Conservation (phyloP, 331 rosid genomes). For the Acacia pycnantha region DNA sequence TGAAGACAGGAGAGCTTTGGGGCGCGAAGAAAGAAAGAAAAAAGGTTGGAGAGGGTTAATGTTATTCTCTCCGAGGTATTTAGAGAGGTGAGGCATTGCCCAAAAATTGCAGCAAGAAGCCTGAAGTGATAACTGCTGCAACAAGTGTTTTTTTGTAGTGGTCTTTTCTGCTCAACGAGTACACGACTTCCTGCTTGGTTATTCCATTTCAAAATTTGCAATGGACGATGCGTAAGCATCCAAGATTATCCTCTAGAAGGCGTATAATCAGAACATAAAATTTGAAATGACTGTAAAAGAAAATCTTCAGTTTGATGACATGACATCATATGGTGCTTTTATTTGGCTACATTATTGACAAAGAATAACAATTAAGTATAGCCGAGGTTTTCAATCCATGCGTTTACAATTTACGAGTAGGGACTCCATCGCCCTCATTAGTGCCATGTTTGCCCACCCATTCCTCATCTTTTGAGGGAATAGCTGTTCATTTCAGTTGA, state of each 20-base stretch:
- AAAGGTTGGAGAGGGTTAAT: background rate
- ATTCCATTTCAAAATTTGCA: background rate
- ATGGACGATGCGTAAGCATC: background rate
- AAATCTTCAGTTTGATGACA: background rate
- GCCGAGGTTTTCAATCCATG: conserved; percentile 9
- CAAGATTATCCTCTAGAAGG: background rate
- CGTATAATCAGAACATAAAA: background rate
- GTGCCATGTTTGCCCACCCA: conserved; percentile 25
- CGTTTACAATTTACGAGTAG: conserved; percentile 20
- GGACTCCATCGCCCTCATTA: conserved; percentile 4
- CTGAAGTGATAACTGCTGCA: background rate
- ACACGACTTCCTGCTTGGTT: background rate
- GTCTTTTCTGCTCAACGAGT: background rate
- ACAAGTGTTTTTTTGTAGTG: too few relatives aligned
- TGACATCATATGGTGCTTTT: background rate
- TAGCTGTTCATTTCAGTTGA: conserved; percentile 39
- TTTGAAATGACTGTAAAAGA: background rate
- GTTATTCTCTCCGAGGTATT: background rate
- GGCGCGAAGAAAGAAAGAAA: background rate
- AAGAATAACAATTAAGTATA: background rate
- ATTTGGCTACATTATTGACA: conserved; percentile 13
- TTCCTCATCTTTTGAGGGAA: conserved; percentile 27
- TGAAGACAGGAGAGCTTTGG: background rate
- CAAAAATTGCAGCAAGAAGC: background rate
- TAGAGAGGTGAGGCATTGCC: background rate